Evolutionary conservation across 352 stramenopile species (phyloP).

Genomic region (Salisapilia sapeloensis): DNA sequence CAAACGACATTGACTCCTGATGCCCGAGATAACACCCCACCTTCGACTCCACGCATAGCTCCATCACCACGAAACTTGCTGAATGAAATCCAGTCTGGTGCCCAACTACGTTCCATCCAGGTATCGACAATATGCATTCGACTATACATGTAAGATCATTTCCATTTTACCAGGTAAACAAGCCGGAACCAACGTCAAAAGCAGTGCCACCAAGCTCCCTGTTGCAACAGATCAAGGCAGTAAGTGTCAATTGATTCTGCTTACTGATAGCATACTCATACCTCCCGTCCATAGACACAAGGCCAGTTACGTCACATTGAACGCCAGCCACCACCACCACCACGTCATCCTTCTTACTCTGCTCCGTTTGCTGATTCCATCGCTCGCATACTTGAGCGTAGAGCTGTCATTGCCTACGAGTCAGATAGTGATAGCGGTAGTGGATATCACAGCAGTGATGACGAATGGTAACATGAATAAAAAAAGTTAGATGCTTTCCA

Average conservation of each 20-base stretch:
- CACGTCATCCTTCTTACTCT: constrained; percentile 1
- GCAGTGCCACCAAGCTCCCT: constrained; percentile 11
- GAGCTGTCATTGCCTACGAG: constrained; percentile 35
- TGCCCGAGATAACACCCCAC: no score
- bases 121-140: no score
- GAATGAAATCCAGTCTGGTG: constrained; percentile 16
- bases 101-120: constrained; percentile 7
- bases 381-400: constrained; percentile 37
- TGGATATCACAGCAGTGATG: constrained; percentile 2
- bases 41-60: no score
- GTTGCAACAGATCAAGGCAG: constrained; percentile 30
- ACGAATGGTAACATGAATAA: constrained; percentile 7
- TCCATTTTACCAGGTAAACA: background rate
- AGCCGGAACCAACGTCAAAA: constrained; percentile 1
- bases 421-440: constrained; percentile 20
- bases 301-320: constrained; percentile 18
- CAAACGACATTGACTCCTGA: no score
- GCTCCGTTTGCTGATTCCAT: constrained; percentile 36
- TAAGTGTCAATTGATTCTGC: background rate
- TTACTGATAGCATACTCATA: background rate
- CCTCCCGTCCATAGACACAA: constrained; percentile 15
- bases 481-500: background rate
- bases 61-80: constrained; percentile 5
- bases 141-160: background rate
- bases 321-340: constrained; percentile 3